Base-by-base conservation (phyloP, 768 basidiomycete genomes). In the Mrakia gelida region DNA sequence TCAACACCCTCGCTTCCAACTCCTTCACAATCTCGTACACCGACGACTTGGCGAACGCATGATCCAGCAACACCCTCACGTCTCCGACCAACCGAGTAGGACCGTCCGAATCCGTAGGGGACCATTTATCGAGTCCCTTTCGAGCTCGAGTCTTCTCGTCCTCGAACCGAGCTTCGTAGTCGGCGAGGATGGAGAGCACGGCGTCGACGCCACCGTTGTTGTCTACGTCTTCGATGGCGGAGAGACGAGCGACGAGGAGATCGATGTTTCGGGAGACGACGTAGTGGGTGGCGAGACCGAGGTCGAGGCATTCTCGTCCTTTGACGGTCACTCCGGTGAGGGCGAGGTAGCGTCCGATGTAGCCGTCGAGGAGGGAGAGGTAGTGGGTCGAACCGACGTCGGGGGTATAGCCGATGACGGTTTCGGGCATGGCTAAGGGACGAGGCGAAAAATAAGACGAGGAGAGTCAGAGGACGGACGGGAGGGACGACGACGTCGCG, bases 271-370 rank as follows among this genome's bases (percentile, higher is more conserved):
- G 86, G 23, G 92, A 91, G 15, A 93, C 90, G 74, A 98, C 88
- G 82, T 88, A 98, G 84, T 99, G 97, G 2, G 97, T 98, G 6
- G 96, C 95, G 81, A 98, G 88, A 45, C 97, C 96, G 81, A 91
- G 89, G 80, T 95, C 94, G 82, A 93, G 96, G 68, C 92, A 93
- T 13, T 90, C 92, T 80, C 94, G 88, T 8, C 96, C 97, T 59
- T 82, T 86, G 75, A 98, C 77, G 0, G 86, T 86, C 67, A 90
- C 88, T 9, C 91, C 90, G 13, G 95, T 98, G 80, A 99, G 85
- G 16, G 90, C 93, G 62, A 98, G 89, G 86, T 96, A 99, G n/a
- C 94, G 92, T 61, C 97, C 97, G 65, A 98, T 82, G 80, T 94
- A 87, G 16, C 97, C 97, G 82, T 99, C 97, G 79, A 98, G 85